These are phyloP conservation scores for Austroboletus eburneus DNA, from an alignment of 768 basidiomycete genomes.

Conservation along the genomic window DNA sequence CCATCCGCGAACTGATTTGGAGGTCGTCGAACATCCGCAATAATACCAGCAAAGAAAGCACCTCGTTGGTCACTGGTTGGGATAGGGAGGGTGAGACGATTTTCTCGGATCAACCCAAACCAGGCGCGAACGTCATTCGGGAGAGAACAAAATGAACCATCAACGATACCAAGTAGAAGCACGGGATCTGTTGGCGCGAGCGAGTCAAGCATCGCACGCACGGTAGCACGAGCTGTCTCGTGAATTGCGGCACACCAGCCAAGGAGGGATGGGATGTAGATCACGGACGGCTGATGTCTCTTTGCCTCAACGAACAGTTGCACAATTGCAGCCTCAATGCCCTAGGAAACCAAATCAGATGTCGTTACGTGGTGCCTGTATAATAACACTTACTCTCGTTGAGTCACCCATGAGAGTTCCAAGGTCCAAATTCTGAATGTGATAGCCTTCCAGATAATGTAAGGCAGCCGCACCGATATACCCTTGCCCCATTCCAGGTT, in stretches of 20 bases:
- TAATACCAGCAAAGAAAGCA: conserved; percentile 71
- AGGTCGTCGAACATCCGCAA: conserved; percentile 65
- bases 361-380: not conserved
- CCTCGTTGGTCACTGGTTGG: conserved; percentile 57
- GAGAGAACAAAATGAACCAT: conserved; percentile 64
- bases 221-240: conserved; percentile 79
- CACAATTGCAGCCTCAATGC: conserved; percentile 86
- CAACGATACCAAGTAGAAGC: conserved; percentile 86
- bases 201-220: conserved; percentile 88
- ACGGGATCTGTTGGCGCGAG: conserved; percentile 90
- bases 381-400: conserved; percentile 58
- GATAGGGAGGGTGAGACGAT: conserved; percentile 57
- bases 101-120: conserved; percentile 81
- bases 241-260: conserved; percentile 84
- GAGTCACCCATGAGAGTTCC: conserved; percentile 87
- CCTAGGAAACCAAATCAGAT: conserved; percentile 42
- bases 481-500: conserved; percentile 83
- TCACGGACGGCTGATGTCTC: conserved; percentile 91
- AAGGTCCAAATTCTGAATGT: conserved; percentile 90
- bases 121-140: conserved; percentile 83
- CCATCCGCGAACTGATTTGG: conserved; percentile 91
- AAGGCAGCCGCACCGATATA: conserved; percentile 88
- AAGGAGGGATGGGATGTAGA: conserved; percentile 88
- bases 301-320: conserved; percentile 97
- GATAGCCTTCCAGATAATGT: conserved; percentile 93